Conservation (phyloP, 768 basidiomycete species). For the Myochromella boudieri region DNA sequence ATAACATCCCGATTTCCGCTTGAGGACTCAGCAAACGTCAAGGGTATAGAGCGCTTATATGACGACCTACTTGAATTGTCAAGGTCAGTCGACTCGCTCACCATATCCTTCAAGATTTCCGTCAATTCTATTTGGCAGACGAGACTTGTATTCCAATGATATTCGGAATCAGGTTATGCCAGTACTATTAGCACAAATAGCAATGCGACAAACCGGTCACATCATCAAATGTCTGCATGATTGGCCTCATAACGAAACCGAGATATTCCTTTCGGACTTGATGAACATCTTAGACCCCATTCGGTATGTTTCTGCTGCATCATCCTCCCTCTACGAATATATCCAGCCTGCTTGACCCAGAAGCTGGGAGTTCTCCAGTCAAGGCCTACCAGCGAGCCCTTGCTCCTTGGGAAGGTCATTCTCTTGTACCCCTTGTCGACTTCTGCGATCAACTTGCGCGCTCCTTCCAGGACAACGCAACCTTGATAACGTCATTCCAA, state of each 20-base stretch:
- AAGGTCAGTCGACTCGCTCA: conserved; percentile 11
- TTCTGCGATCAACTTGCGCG: conserved; percentile 1
- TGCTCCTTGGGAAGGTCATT: conserved; percentile 12
- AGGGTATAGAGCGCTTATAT: conserved; percentile 17
- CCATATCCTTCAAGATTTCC: not conserved
- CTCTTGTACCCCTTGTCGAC: conserved; percentile 7
- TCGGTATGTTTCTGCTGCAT: conserved; percentile 5
- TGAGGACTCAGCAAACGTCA: conserved; percentile 5
- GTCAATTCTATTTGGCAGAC: no score
- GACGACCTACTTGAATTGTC: conserved; percentile 24
- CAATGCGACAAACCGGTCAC: conserved; percentile 1
- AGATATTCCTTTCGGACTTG: conserved; percentile 10
- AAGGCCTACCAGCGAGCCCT: conserved; percentile 6
- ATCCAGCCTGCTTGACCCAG: conserved; percentile 1
- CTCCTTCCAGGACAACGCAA: not conserved
- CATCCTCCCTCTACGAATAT: not conserved
- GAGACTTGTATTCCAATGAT: no score
- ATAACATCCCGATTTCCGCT: conserved; percentile 7
- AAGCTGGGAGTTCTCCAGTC: not conserved
- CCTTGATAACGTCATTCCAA: not conserved
- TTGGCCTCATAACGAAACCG: conserved; percentile 10
- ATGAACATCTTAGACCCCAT: conserved; percentile 6
- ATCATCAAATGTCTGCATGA: conserved; percentile 5
- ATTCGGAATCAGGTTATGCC: no score
- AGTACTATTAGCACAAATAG: conserved; percentile 13